Evolutionary conservation across 2,329 filamentous ascomycete species (phyloP).

Genomic region (Pyrenophora tritici-repentis): DNA sequence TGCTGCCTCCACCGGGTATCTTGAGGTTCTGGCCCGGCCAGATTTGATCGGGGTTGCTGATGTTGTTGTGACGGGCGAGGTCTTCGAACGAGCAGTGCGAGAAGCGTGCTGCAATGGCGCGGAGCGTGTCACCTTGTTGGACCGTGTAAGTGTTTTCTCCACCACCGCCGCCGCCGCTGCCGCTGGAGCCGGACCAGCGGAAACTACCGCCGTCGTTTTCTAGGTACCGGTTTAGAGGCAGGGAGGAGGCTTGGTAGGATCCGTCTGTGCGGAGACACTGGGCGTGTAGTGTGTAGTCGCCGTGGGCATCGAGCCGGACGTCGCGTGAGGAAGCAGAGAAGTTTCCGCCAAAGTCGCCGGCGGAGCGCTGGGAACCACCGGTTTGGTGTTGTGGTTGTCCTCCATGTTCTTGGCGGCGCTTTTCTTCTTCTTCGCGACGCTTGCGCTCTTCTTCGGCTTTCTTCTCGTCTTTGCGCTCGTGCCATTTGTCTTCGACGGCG

Average conservation of each 20-base stretch:
- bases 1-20: slow-evolving; percentile 25
- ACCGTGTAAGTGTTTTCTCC: slow-evolving; percentile 25
- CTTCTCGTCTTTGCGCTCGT: slow-evolving; percentile 37
- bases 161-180: slow-evolving; percentile 12
- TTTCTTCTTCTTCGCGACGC: slow-evolving; percentile 23
- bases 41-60: slow-evolving; percentile 34
- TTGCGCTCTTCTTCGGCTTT: slow-evolving; percentile 24
- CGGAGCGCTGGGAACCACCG: slow-evolving; percentile 11
- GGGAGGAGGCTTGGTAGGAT: slow-evolving; percentile 27
- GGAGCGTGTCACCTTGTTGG: slow-evolving; percentile 35
- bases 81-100: slow-evolving; percentile 34
- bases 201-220: slow-evolving; percentile 34
- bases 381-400: slow-evolving; percentile 6
- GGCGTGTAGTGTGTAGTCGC: slow-evolving; percentile 35
- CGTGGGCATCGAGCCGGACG: slow-evolving; percentile 31
- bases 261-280: slow-evolving; percentile 32
- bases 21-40: slow-evolving; percentile 35
- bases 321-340: slow-evolving; percentile 32
- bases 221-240: slow-evolving; percentile 28
- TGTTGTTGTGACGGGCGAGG: slow-evolving; percentile 32
- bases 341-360: slow-evolving; percentile 30
- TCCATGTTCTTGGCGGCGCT: slow-evolving; percentile 19
- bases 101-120: slow-evolving; percentile 30
- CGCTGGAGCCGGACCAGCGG: slow-evolving; percentile 28
- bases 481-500: slow-evolving; percentile 28